These are phyloP conservation scores for Populus euphratica DNA, from an alignment of 345 rosid genomes.

Conservation along the genomic window DNA sequence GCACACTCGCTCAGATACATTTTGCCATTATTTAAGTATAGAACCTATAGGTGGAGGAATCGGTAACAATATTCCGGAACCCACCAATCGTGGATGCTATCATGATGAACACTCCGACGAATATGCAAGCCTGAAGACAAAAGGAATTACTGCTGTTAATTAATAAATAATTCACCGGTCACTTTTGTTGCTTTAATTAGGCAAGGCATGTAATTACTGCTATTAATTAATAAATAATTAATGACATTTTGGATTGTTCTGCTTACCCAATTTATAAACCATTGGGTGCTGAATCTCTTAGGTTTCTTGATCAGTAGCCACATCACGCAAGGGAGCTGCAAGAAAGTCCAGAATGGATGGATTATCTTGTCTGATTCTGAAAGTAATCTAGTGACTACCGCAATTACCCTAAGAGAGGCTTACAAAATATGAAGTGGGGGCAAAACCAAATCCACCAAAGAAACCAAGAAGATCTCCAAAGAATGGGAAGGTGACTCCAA, in stretches of 20 bases:
- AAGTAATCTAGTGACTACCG: background rate
- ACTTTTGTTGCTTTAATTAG: background rate
- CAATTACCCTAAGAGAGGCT: constrained; percentile 18
- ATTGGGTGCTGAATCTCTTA: constrained; percentile 54
- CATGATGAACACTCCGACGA: constrained; percentile 75
- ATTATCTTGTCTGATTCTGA: background rate
- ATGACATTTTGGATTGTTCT: background rate
- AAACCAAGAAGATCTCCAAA: constrained; percentile 95
- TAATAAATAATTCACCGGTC: background rate
- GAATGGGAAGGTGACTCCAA: constrained; percentile 88
- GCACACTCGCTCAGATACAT: background rate
- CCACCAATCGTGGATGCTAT: constrained; percentile 91
- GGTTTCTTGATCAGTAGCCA: constrained; percentile 95
- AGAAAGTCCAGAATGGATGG: background rate
- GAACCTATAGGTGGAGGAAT: constrained; percentile 78
- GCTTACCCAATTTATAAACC: constrained; percentile 91
- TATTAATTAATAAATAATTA: background rate
- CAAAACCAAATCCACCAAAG: constrained; percentile 95
- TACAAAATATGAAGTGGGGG: constrained; percentile 90
- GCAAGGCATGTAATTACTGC: background rate
- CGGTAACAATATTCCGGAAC: constrained; percentile 66
- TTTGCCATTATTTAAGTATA: constrained; percentile 39
- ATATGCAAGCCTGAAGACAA: constrained; percentile 46
- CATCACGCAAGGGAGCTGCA: constrained; percentile 89
- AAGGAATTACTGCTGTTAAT: background rate